Evolutionary conservation across 495 filamentous ascomycete genomes (phyloP).

Genomic region (Penicillium diatomitis): DNA sequence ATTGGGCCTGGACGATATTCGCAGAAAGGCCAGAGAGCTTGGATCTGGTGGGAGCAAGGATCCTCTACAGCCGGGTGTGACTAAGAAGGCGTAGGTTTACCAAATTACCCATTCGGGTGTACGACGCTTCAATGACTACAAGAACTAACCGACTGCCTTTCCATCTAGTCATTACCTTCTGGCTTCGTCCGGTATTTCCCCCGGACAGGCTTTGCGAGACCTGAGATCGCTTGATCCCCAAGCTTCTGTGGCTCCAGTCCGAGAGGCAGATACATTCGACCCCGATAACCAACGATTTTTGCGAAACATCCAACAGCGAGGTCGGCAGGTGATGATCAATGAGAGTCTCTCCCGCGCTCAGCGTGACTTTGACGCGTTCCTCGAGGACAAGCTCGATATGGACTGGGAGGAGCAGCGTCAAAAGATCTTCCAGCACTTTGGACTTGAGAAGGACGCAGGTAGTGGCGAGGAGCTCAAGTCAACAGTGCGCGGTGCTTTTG

Average conservation of each 20-base stretch:
- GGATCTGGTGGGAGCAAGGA: slow-evolving; percentile 44
- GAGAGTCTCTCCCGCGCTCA: slow-evolving; percentile 80
- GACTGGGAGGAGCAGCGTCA: slow-evolving; percentile 92
- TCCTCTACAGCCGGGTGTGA: slow-evolving; percentile 34
- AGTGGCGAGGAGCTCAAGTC: slow-evolving; percentile 30
- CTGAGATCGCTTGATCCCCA: slow-evolving; percentile 52
- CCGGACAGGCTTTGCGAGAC: slow-evolving; percentile 67
- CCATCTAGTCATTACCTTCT: slow-evolving; percentile 64
- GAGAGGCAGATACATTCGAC: slow-evolving; percentile 45
- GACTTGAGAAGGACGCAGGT: slow-evolving; percentile 55
- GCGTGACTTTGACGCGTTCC: slow-evolving; percentile 80
- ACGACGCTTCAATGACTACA: no score
- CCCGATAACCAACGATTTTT: slow-evolving; percentile 78
- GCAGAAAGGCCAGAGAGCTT: slow-evolving; percentile 71
- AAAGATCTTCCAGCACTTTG: slow-evolving; percentile 92
- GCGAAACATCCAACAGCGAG: slow-evolving; percentile 75
- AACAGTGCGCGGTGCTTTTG: slow-evolving; percentile 45
- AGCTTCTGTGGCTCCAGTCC: slow-evolving; percentile 32
- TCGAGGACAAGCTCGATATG: slow-evolving; percentile 89
- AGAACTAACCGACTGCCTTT: slow-evolving; percentile 2
- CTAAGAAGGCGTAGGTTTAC: slow-evolving; percentile 54
- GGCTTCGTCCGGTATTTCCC: slow-evolving; percentile 78
- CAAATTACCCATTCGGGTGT: neutral
- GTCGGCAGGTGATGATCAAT: slow-evolving; percentile 80
- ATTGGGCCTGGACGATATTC: slow-evolving; percentile 77